Evolutionary conservation across 176 grass and related monocot species (phyloP), one percentile per base, ranked within the genome.

Genomic region (Chloris gayana): DNA sequence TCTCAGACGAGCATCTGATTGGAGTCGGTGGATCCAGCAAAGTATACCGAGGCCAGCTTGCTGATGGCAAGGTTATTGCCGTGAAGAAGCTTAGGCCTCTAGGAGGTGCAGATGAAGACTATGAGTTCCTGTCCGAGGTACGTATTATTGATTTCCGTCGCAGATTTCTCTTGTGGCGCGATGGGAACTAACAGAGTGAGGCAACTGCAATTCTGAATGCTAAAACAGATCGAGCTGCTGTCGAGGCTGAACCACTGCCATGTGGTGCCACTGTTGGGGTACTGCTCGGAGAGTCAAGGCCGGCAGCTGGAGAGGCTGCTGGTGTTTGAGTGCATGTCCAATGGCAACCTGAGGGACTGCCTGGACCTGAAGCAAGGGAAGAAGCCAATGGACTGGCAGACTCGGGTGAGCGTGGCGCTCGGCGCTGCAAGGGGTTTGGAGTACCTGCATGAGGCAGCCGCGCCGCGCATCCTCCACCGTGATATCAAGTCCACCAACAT

Each of bases 401-500:
- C 92, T 22, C 85, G 96, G 8, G 88, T 98, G 22, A 30, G 81
- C 63, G 51, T 98, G 53, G 96, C 96, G 19, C 80, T 95, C 5
- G 96, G 92, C 26, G 90, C 75, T 6, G 96, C 96, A 14, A 98
- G 84, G 64, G 96, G 96, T 14, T 75, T 98, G 35, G 96, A 98
- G 79, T 98, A 98, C 86, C 86, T 98, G 25, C 96, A 98, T 60
- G 96, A 98, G 88, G 96, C 96, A 14, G 96, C 96, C 1, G 96
- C 96, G 31, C 90, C 96, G 1, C 88, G 92, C 61, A 98, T 98
- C 88, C 74, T 98, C 72, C 96, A 98, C 72, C 87, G 96, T 1
- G 96, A 98, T 85, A 93, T 98, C 88, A 98, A 98, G 86, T 95
- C 92, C 24, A 93, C 88, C 61, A 98, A 98, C 89, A 98, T 98